Conservation (phyloP, 2,329 filamentous ascomycete genomes). For the Sporothrix humicola region DNA sequence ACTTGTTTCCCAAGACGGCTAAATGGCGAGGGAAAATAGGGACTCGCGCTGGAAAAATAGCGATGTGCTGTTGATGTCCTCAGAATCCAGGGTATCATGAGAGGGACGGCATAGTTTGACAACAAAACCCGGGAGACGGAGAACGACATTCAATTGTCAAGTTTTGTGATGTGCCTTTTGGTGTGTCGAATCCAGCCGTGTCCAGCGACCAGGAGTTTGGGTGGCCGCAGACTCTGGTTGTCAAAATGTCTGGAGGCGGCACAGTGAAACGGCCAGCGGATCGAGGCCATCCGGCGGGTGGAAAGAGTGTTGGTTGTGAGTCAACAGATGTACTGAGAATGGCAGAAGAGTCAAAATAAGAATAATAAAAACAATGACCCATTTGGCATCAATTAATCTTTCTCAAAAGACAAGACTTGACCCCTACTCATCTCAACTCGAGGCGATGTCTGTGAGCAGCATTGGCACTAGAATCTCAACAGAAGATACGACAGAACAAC, state of each 20-base stretch:
- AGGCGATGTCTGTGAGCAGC: slow-evolving; percentile 6
- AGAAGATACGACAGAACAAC: not conserved
- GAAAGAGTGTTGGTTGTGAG: too few relatives aligned
- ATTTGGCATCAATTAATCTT: too few relatives aligned
- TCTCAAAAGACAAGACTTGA: not conserved
- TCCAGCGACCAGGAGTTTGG: slow-evolving; percentile 27
- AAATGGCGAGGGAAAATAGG: slow-evolving; percentile 14
- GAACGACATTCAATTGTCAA: not conserved
- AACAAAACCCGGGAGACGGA: slow-evolving; percentile 10
- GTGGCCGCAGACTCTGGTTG: not conserved
- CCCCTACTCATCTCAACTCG: not conserved
- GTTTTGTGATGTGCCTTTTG: not conserved
- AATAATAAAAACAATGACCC: too few relatives aligned
- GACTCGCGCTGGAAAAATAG: not conserved
- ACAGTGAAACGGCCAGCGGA: slow-evolving; percentile 19
- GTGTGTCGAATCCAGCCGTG: not conserved
- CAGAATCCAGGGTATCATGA: not conserved
- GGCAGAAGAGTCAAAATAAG: too few relatives aligned
- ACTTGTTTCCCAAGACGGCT: slow-evolving; percentile 30
- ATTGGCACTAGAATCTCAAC: not conserved
- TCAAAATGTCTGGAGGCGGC: not conserved
- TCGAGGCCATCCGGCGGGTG: slow-evolving; percentile 4
- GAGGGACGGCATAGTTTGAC: not conserved
- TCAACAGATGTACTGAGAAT: too few relatives aligned
- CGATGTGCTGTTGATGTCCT: slow-evolving; percentile 10